Base-by-base conservation (phyloP, 768 basidiomycete genomes). In the Tylopilus subfusipes region DNA sequence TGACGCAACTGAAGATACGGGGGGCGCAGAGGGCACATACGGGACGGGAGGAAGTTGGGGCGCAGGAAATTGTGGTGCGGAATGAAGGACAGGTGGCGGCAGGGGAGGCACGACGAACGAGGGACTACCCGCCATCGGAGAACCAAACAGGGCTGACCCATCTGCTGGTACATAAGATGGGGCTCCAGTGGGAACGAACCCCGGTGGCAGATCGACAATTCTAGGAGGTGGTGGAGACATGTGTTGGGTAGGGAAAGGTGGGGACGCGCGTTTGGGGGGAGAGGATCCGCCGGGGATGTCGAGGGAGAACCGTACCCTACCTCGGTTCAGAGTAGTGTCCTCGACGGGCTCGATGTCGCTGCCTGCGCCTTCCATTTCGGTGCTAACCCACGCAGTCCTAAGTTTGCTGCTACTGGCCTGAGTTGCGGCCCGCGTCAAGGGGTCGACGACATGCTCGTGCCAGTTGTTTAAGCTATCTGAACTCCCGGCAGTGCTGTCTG, bases 371-470 rank as follows among this genome's bases (percentile, higher is more conserved):
- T 81, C 80, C 58, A 76, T 63, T 34, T 80, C 79, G 11, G 68
- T 74, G 63, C 76, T 77, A 16, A 78, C 75, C 69, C 66, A 75
- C 0, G 73, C 73, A 21, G 61, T 65, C 55, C 61, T 65, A 24
- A 54, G 53, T 40, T 36, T 58, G 53, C 55, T 66, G 48, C 29
- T 62, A 40, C 50, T 55, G 56, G 45, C 62, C 60, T 62, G 45
- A 14, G 59, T 43, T 42, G 36, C 55, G 64, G 42, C 65, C 46
- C 44, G 62, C 57, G 63, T 67, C 69, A 54, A 55, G 59, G 42
- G 68, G 66, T 63, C 74, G 62, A 55, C 55, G 57, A 54, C 62
- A 31, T 63, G 55, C 30, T 72, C 68, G 40, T 66, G 66, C 66
- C 63, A 63, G 53, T 61, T 65, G 56, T 50, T 69, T 55, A 44